phyloP scores from a whole-genome alignment of 441 rosid genomes.

The Aquilaria agallochum region DNA sequence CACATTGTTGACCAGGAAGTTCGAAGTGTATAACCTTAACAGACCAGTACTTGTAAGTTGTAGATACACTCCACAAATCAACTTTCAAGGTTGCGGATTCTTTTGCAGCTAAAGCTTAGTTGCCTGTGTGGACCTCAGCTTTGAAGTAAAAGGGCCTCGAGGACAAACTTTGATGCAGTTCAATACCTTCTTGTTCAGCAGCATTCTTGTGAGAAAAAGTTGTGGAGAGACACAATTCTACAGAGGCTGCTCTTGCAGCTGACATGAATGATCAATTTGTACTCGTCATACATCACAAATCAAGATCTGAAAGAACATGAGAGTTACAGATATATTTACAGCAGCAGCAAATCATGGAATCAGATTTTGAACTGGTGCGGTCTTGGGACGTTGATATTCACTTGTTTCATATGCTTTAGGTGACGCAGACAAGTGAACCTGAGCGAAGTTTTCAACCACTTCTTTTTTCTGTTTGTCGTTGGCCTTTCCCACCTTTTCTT shows the following conservation, averaged over 20 bases:
- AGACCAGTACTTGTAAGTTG: constrained; percentile 67
- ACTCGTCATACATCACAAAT: no score
- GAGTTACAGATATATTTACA: constrained; percentile 2
- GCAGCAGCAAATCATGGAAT: constrained; percentile 38
- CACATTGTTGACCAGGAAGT: constrained; percentile 64
- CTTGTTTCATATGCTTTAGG: constrained; percentile 33
- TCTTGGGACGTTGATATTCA: constrained; percentile 40
- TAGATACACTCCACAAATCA: constrained; percentile 42
- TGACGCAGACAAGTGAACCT: constrained; percentile 64
- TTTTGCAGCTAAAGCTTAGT: constrained; percentile 38
- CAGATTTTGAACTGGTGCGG: constrained; percentile 50
- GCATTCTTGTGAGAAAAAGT: no score
- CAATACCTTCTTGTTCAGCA: constrained; percentile 41
- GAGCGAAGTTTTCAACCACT: constrained; percentile 67
- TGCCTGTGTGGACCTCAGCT: constrained; percentile 57
- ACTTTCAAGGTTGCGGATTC: constrained; percentile 29
- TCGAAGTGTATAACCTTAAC: constrained; percentile 81
- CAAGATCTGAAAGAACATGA: no score
- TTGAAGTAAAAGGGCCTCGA: constrained; percentile 82
- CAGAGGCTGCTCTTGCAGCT: no score
- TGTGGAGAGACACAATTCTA: no score
- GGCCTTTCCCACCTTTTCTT: constrained; percentile 70
- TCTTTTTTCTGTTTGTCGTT: constrained; percentile 71
- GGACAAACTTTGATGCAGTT: constrained; percentile 56
- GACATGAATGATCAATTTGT: no score